A percentile compares a stretch with the other conserved stretches of the same genome.
phyloP scores from a whole-genome alignment of 768 basidiomycete genomes.

The Hypsizygus marmoreus region DNA sequence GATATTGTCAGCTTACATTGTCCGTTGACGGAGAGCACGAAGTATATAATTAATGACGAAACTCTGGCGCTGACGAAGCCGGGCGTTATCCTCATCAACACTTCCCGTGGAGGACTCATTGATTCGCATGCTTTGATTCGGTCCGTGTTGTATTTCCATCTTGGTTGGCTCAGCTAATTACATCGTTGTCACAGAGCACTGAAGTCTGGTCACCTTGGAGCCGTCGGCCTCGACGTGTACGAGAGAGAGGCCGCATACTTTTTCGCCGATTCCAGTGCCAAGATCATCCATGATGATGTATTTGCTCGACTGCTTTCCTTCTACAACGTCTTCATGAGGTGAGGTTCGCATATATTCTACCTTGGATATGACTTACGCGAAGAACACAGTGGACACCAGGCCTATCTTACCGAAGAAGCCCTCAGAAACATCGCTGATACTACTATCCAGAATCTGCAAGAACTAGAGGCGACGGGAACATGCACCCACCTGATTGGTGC shows the following conservation, averaged over 20 bases:
- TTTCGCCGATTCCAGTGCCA: constrained; percentile 43
- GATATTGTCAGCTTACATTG: constrained; percentile 48
- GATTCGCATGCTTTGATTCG: constrained; percentile 43
- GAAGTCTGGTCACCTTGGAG: constrained; percentile 39
- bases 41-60: constrained; percentile 43
- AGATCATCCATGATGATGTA: constrained; percentile 46
- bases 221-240: constrained; percentile 47
- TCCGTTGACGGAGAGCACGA: constrained; percentile 36
- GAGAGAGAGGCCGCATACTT: constrained; percentile 44
- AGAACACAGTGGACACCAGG: constrained; percentile 40
- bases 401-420: constrained; percentile 43
- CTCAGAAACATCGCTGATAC: constrained; percentile 41
- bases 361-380: neutral
- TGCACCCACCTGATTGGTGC: no score
- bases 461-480: constrained; percentile 33
- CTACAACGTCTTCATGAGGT: constrained; percentile 50
- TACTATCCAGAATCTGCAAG: constrained; percentile 36
- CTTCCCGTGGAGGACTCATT: constrained; percentile 43
- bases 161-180: neutral
- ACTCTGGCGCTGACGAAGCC: constrained; percentile 39
- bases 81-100: constrained; percentile 44
- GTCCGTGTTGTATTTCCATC: constrained; percentile 19
- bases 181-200: constrained; percentile 27
- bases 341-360: constrained; percentile 3
- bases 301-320: constrained; percentile 47